Percentiles rank a stretch among this genome's conserved stretches.
These are phyloP conservation scores for Kurtzmaniella fragi DNA, from an alignment of 805 yeast species.

Conservation along the genomic window DNA sequence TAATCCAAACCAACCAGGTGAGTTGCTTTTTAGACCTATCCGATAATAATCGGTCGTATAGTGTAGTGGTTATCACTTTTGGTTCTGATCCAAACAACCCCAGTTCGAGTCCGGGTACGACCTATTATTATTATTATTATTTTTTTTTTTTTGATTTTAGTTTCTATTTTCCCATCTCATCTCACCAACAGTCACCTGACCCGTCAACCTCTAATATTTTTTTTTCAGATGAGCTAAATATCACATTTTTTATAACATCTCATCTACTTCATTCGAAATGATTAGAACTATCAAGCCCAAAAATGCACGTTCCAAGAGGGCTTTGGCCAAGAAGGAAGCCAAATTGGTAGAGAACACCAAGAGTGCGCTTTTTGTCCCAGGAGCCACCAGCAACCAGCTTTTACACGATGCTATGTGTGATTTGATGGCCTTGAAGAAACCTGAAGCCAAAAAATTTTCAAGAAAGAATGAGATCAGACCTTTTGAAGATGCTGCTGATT, in stretches of 20 bases:
- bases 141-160: constrained; percentile 5
- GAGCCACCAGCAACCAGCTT: constrained; percentile 70
- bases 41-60: constrained; percentile 36
- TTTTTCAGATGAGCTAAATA: background rate
- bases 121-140: constrained; percentile 10
- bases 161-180: background rate
- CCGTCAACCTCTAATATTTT: background rate
- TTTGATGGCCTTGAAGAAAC: constrained; percentile 85
- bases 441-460: constrained; percentile 78
- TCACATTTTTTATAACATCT: background rate
- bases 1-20: no score
- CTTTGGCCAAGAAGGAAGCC: constrained; percentile 81
- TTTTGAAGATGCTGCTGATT: constrained; percentile 78
- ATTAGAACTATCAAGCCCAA: constrained; percentile 70
- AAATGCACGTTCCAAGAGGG: constrained; percentile 94
- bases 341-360: constrained; percentile 87
- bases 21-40: no score
- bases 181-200: constrained; percentile 2
- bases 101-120: constrained; percentile 32
- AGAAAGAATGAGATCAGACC: constrained; percentile 89
- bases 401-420: constrained; percentile 89
- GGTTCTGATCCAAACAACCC: constrained; percentile 51
- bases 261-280: constrained; percentile 12
- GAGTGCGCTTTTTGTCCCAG: constrained; percentile 87
- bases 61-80: constrained; percentile 80